These are phyloP conservation scores for Termitomyces sp. DNA, from an alignment of 768 basidiomycete genomes.

Conservation along the genomic window DNA sequence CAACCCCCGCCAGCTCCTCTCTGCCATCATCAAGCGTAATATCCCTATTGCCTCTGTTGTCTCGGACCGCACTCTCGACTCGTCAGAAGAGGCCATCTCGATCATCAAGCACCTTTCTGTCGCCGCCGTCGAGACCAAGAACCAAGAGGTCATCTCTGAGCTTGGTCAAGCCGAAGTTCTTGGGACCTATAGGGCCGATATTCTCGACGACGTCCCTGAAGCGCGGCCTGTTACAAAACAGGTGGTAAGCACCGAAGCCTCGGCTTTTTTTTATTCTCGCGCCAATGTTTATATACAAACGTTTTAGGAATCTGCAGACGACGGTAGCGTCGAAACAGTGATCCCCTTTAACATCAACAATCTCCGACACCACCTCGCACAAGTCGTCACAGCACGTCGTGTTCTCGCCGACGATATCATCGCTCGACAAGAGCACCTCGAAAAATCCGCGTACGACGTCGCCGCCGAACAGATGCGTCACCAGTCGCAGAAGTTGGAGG, in stretches of 20 bases:
- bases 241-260: conserved; percentile 18
- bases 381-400: conserved; percentile 56
- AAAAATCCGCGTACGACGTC: conserved; percentile 81
- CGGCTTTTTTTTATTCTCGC: background rate
- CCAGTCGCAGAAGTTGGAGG: conserved; percentile 51
- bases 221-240: conserved; percentile 50
- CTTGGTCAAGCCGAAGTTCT: conserved; percentile 50
- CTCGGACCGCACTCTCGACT: conserved; percentile 48
- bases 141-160: conserved; percentile 44
- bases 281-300: conserved; percentile 10
- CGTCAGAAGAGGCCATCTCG: conserved; percentile 48
- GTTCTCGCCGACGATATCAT: conserved; percentile 62
- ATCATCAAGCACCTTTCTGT: conserved; percentile 52
- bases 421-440: conserved; percentile 74
- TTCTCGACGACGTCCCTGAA: conserved; percentile 50
- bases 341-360: conserved; percentile 74
- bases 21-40: conserved; percentile 38
- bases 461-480: conserved; percentile 66
- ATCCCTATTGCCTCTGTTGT: conserved; percentile 48
- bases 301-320: conserved; percentile 13
- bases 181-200: conserved; percentile 32
- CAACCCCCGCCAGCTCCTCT: conserved; percentile 32
- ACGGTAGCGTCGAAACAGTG: conserved; percentile 21
- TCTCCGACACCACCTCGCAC: conserved; percentile 62
- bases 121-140: conserved; percentile 51